These are phyloP conservation scores for Globisporangium takayamanum DNA, from an alignment of 352 stramenopile species.

Conservation along the genomic window DNA sequence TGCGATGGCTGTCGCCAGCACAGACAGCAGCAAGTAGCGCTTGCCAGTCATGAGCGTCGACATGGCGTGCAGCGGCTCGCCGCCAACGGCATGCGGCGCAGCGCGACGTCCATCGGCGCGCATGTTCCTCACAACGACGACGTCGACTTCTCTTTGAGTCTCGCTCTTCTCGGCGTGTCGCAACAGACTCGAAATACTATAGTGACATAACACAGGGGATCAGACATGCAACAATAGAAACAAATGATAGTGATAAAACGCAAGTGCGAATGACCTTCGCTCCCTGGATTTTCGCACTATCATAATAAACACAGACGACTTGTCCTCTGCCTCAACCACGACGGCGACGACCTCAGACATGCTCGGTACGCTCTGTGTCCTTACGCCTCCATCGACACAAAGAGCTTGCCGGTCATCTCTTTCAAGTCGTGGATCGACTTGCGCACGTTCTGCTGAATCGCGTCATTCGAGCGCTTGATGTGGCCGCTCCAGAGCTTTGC, in stretches of 20 bases:
- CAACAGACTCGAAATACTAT: not conserved
- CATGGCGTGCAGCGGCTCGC: conserved; percentile 23
- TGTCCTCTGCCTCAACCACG: too few relatives aligned
- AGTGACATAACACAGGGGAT: not conserved
- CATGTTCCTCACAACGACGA: not conserved
- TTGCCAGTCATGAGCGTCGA: conserved; percentile 36
- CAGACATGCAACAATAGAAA: not conserved
- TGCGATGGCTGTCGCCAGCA: conserved; percentile 47
- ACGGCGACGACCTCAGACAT: not conserved
- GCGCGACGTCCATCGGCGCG: not conserved
- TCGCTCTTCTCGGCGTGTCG: too few relatives aligned
- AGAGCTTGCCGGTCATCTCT: conserved; percentile 47
- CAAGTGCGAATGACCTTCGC: too few relatives aligned
- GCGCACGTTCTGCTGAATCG: conserved; percentile 42
- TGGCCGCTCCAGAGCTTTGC: conserved; percentile 43
- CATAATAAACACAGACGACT: too few relatives aligned
- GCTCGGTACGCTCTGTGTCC: not conserved
- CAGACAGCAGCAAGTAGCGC: conserved; percentile 62
- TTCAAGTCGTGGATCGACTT: conserved; percentile 54
- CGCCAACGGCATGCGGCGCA: not conserved
- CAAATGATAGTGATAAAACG: not conserved
- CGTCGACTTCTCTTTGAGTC: not conserved
- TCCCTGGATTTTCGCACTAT: too few relatives aligned
- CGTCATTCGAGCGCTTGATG: conserved; percentile 18
- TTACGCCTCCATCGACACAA: conserved; percentile 22